A percentile compares a stretch with the other conserved stretches of the same genome.
These are phyloP conservation scores for Tricholoma hemisulphureum DNA, from an alignment of 768 basidiomycete genomes.

Conservation along the genomic window DNA sequence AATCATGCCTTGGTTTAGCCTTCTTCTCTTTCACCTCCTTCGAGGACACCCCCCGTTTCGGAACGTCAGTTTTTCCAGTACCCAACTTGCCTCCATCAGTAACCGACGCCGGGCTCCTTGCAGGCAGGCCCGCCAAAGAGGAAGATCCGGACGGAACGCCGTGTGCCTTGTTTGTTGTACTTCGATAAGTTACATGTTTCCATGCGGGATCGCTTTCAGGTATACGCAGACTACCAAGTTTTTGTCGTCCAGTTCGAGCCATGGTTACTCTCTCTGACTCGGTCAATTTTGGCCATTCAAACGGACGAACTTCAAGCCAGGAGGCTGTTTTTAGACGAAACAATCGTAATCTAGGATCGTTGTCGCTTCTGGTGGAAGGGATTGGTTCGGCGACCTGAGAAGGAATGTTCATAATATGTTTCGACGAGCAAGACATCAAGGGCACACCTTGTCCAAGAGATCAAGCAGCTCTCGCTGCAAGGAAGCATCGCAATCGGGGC, in stretches of 20 bases:
- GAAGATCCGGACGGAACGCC: conserved; percentile 11
- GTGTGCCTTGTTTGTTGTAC: conserved; percentile 4
- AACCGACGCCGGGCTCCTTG: conserved; percentile 6
- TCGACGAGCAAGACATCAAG: not conserved
- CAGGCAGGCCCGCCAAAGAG: conserved; percentile 12
- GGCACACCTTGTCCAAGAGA: conserved; percentile 50
- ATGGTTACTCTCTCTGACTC: conserved; percentile 48
- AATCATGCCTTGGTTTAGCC: conserved; percentile 40
- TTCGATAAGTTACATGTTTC: conserved; percentile 45
- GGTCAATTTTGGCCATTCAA: conserved; percentile 53
- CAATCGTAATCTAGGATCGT: conserved; percentile 33
- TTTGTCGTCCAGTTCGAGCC: conserved; percentile 50
- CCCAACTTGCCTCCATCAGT: conserved; percentile 7
- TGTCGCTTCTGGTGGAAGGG: conserved; percentile 31
- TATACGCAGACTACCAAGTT: conserved; percentile 50
- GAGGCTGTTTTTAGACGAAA: conserved; percentile 56
- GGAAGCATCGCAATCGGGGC: conserved; percentile 31
- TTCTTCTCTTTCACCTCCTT: conserved; percentile 50
- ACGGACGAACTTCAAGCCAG: conserved; percentile 73
- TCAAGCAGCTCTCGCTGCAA: conserved; percentile 43
- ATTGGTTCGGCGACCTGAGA: conserved; percentile 52
- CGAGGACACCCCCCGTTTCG: conserved; percentile 48
- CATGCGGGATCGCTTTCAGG: conserved; percentile 63
- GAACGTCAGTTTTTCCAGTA: conserved; percentile 22
- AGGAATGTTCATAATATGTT: not conserved